Evolutionary conservation across 2,329 filamentous ascomycete species (phyloP).

Genomic region (Penicillium expansum): DNA sequence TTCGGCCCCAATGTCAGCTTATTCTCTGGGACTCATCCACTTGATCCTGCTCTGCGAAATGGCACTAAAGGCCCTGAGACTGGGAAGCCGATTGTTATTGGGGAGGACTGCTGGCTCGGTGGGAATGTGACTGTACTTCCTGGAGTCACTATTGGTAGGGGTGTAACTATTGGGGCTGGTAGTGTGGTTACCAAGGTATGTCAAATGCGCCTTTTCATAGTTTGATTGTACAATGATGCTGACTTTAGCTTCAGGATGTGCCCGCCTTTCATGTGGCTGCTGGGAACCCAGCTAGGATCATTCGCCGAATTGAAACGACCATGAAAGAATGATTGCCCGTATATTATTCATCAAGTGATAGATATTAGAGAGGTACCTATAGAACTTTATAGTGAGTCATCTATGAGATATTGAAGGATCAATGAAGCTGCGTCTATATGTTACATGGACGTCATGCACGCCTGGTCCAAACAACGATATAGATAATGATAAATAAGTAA

Average conservation of each 20-base stretch:
- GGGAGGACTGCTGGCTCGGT: conserved; percentile 78
- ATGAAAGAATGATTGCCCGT: conserved; percentile 23
- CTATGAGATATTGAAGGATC: neutral
- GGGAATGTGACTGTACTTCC: conserved; percentile 69
- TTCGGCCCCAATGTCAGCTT: conserved; percentile 76
- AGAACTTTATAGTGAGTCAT: neutral
- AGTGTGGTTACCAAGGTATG: conserved; percentile 74
- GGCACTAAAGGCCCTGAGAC: conserved; percentile 72
- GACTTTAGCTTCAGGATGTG: conserved; percentile 30
- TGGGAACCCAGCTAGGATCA: conserved; percentile 42
- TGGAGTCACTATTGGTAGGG: conserved; percentile 74
- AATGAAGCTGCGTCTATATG: neutral
- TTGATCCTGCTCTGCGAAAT: conserved; percentile 71
- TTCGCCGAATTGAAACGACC: conserved; percentile 40
- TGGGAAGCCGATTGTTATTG: conserved; percentile 71
- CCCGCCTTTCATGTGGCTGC: conserved; percentile 43
- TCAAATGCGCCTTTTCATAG: neutral
- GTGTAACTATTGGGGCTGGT: conserved; percentile 72
- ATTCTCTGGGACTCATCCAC: conserved; percentile 71
- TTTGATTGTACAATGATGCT: neutral
- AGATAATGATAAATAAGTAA: neutral
- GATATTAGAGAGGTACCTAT: neutral
- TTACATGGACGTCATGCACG: conserved; percentile 14
- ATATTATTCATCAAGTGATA: neutral
- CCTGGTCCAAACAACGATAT: conserved; percentile 8